Evolutionary conservation across 129 eudicot species (phyloP), one percentile per base, ranked within the genome.

Genomic region (Logfia minima): DNA sequence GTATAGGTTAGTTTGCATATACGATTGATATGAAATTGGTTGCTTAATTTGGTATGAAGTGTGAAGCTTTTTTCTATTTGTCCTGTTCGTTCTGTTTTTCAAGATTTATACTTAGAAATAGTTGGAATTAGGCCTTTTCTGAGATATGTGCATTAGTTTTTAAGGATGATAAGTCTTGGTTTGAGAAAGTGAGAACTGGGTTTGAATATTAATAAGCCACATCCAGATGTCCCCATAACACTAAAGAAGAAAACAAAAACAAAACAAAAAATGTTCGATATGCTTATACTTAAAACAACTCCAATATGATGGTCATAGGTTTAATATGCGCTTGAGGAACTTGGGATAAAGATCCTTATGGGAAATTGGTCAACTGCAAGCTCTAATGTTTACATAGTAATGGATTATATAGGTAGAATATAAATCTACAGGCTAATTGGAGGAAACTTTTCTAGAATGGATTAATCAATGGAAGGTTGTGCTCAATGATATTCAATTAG

Each of bases 361-460:
- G 75, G 29, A 31, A 48, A 51, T 3, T 64, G 34, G 53, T 51
- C 41, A n/a, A 76, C 22, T 74, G 13, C 34, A 17, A 39, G 74
- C 74, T 17, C 11, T 11, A 41, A 41, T 43, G 52, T 18, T 67
- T 63, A 29, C 39, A 14, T 63, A 63, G 68, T 23, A 23, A 19
- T 63, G 67, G 37, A 63, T 63, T 26, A 26, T 26, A 29, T 17
- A 19, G 4, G 31, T 65, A 31, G 16, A 14, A 8, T 10, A 68
- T 43, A 8, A 45, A 43, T 24, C 28, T 24, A 7, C 13, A 6
- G 37, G 62, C 22, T 43, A 14, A 6, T 4, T 23, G 0, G 2
- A 19, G 61, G 14, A 39, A 64, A 29, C 69, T 14, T 35, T 7
- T 19, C 0, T n/a, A 7, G 0, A 14, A 4, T 32, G 19, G 45